Evolutionary conservation across 805 yeast species (phyloP), one percentile per base, ranked within the genome.

Genomic region (Kodamaea restingae): DNA sequence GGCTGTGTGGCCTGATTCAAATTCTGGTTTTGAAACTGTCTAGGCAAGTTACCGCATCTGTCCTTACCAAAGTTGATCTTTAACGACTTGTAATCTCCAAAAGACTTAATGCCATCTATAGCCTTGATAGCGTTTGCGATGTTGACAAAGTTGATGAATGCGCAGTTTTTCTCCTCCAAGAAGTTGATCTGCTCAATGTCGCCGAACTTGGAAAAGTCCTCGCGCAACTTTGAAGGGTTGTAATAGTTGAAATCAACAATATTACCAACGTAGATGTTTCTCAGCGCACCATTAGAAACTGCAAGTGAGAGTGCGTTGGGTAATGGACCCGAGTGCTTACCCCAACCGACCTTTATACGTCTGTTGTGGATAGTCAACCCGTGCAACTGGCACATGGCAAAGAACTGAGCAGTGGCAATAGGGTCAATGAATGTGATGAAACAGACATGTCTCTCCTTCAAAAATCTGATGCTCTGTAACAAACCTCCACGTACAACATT

Each of bases 381-480:
- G 55, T 88, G 95, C 47, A 88, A 69, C 54, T 88, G 88, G 48
- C 95, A 82, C 85, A 87, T 81, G 7, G 97, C 97, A 62, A 83
- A 91, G 59, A 91, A 91, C 63, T 91, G 98, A 1, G 96, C 96
- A 1, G 98, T 98, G 2, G 97, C 95, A 38, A 91, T 84, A 18
- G 98, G 96, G 57, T 93, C 98, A 48, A 91, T 82, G 58, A 93
- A 91, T 10, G 98, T 91, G 38, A 93, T 85, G 58, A 93, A 93
- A 56, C 97, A 88, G 42, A 88, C 91, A 55, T 86, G 95, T 47
- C 91, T 78, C 55, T 88, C 97, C 38, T 80, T 75, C 39, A 91
- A 71, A 42, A 84, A 78, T 49, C 95, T 75, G 40, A 91, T 81
- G 48, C 81, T 80, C 56, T 91, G 96, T 48, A 91, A 71, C 33